Evolutionary conservation across 2,329 filamentous ascomycete species (phyloP).

Genomic region (Alternaria brassicicola): DNA sequence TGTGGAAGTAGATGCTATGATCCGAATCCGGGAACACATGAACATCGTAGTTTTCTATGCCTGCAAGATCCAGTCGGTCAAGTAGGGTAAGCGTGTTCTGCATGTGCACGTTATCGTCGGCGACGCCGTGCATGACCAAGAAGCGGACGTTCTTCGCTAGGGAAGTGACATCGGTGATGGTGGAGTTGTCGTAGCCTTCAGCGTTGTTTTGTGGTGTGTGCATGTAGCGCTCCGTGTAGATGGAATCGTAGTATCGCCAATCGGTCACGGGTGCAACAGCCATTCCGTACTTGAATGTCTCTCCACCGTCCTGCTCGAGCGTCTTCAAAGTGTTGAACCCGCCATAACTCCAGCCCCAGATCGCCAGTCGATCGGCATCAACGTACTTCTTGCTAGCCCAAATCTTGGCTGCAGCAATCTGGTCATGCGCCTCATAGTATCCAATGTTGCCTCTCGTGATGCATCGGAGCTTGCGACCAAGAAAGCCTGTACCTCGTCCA

Average conservation of each 20-base stretch:
- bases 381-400: conserved; percentile 85
- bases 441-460: conserved; percentile 84
- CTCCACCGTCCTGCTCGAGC: conserved; percentile 85
- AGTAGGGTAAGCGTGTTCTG: conserved; percentile 90
- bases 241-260: conserved; percentile 91
- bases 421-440: conserved; percentile 82
- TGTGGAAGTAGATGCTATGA: conserved; percentile 93
- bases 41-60: conserved; percentile 92
- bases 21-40: conserved; percentile 97
- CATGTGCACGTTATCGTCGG: conserved; percentile 96
- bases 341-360: conserved; percentile 99
- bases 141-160: conserved; percentile 82
- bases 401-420: conserved; percentile 86
- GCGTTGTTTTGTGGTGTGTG: conserved; percentile 85
- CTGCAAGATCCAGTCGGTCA: conserved; percentile 80
- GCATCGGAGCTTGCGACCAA: conserved; percentile 82
- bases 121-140: conserved; percentile 93
- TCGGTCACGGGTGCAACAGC: conserved; percentile 98
- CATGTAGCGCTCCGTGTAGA: conserved; percentile 98
- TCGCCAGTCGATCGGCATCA: conserved; percentile 80
- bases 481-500: conserved; percentile 88
- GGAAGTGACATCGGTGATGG: conserved; percentile 75
- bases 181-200: conserved; percentile 75
- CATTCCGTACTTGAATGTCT: conserved; percentile 96
- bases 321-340: conserved; percentile 96